phyloP scores from a whole-genome alignment of 495 filamentous ascomycete species.

The Usnea hakonensis region DNA sequence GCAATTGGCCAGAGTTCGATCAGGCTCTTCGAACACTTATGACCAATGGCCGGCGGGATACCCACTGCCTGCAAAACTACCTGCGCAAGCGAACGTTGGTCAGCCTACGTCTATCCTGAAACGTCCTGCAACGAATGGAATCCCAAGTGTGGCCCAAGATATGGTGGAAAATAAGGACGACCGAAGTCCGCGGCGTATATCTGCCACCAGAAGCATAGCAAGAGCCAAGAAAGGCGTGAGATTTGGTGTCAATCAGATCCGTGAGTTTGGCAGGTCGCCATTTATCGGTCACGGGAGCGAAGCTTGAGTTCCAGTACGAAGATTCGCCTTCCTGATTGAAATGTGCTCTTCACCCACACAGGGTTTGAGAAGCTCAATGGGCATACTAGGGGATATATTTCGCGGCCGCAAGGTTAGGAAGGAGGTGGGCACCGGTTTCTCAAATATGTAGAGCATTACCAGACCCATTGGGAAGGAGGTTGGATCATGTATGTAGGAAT shows the following conservation, averaged over 20 bases:
- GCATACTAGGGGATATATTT: neutral
- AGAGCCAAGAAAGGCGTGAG: conserved; percentile 11
- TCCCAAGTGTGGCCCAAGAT: neutral
- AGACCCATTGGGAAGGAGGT: neutral
- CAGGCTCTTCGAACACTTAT: neutral
- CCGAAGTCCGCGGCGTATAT: neutral
- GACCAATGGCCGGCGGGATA: neutral
- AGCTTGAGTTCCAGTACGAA: neutral
- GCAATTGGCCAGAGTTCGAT: neutral
- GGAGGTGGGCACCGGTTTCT: neutral
- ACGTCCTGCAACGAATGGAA: neutral
- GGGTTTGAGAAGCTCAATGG: neutral
- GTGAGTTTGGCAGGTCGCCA: conserved; percentile 12
- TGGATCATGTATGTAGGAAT: neutral
- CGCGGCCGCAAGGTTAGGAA: neutral
- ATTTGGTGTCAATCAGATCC: conserved; percentile 12
- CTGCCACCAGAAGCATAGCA: neutral
- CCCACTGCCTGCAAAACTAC: neutral
- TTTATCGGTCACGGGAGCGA: neutral
- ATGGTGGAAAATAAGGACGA: neutral
- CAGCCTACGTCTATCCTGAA: conserved; percentile 8
- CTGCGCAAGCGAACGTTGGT: neutral
- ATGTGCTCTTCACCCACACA: neutral
- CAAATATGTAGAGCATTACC: neutral
- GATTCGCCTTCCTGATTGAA: neutral